Base-by-base conservation (phyloP, 805 yeast genomes). In the Suhomyces emberorum region DNA sequence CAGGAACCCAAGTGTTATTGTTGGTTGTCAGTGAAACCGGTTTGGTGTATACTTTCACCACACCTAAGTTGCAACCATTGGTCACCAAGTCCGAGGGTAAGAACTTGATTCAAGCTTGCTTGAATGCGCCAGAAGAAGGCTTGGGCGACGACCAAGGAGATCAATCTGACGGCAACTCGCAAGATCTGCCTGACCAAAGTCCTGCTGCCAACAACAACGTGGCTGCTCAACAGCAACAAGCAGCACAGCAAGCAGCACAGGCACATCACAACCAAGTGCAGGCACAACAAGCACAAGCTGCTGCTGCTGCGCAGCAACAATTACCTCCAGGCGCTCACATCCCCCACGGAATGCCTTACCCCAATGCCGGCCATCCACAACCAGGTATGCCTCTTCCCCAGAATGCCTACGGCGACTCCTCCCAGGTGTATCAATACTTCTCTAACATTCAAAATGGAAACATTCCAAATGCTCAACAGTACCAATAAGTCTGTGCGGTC, bases 11-110 rank as follows among this genome's bases (percentile, higher is more conserved):
- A 65, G 98, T 93, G 19, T 74, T 93, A 46, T 71, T 93, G 42
- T 77, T 93, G 51, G 98, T 93, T 38, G 98, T 93, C 20, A 83
- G 95, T 36, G 98, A 93, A 63, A 93, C 98, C n/a, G 98, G 98
- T 11, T 79, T 93, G 44, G 98, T 93, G 37, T 93, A 93, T 65
- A 93, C 98, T 15, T 93, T 93, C 63, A 91, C 98, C 39, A 93
- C 98, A n/a, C 98, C 98, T 41, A 93, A 93, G 65, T 79, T 93
- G 57, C 98, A 93, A 67, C 98, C 98, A 7, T 76, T 93, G 51
- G 98, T 93, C 35, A 93, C 98, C 28, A 89, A 91, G 65, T 83
- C 95, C 35, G 98, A 93, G 68, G 98, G 98, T 49, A 89, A 93
- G 63, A 89, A 89, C 63, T 76, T 91, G 54, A 91, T 91, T 55